phyloP scores from a whole-genome alignment of 2,329 filamentous ascomycete genomes.

The Coniochaeta ligniaria region DNA sequence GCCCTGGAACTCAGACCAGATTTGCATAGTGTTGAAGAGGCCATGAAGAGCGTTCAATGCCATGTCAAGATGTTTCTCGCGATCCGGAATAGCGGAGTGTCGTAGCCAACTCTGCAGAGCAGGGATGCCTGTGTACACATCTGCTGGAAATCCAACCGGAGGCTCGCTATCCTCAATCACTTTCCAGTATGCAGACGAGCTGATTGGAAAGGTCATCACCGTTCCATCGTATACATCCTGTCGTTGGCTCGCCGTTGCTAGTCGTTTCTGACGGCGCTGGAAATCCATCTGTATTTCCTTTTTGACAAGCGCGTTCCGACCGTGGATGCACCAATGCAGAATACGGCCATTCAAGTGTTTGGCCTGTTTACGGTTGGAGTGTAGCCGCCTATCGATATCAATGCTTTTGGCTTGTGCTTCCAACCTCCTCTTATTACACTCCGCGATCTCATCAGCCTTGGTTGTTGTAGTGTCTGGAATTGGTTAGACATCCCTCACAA shows the following conservation, averaged over 20 bases:
- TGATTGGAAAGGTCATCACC: neutral
- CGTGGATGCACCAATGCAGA: neutral
- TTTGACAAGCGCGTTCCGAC: neutral
- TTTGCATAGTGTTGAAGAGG: constrained; percentile 6
- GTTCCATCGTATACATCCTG: neutral
- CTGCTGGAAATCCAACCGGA: constrained; percentile 7
- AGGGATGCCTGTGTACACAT: constrained; percentile 10
- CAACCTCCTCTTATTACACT: neutral
- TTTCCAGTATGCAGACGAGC: neutral
- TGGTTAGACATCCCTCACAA: too few relatives aligned
- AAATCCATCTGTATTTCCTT: neutral
- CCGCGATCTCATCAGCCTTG: neutral
- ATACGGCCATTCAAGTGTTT: neutral
- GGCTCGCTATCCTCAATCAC: neutral
- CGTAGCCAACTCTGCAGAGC: constrained; percentile 8
- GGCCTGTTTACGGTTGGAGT: neutral
- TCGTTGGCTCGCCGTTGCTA: neutral
- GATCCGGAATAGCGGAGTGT: constrained; percentile 5
- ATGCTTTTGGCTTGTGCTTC: neutral
- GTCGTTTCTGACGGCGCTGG: neutral
- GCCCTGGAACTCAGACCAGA: constrained; percentile 6
- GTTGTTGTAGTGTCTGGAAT: too few relatives aligned
- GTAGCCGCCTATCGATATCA: neutral
- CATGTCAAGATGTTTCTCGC: constrained; percentile 6
- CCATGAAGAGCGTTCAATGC: constrained; percentile 7